Evolutionary conservation across 2,329 filamentous ascomycete genomes (phyloP), one percentile per base, ranked within the genome.

Genomic region (Alternaria sp.): DNA sequence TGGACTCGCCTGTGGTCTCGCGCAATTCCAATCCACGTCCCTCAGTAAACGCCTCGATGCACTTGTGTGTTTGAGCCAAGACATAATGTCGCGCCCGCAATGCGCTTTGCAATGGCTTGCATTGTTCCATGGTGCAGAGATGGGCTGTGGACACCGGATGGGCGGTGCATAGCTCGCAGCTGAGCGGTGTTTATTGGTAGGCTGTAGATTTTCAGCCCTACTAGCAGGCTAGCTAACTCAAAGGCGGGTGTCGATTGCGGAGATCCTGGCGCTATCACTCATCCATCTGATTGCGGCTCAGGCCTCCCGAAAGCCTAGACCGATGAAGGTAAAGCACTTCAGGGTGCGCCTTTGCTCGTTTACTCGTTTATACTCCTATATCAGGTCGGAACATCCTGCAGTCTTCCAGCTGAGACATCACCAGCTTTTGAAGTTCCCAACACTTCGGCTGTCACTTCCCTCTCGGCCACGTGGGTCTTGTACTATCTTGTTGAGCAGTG

Each of bases 311-410:
- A 7, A 49, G 51, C 44, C 61, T 58, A 45, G 25, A 54, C 50
- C 40, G 36, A 56, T 23, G 25, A 55, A 50, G 54, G 50, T 17
- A 56, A 40, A 55, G 25, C 30, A 45, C 32, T 6, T 50, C 21
- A 55, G 26, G 40, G 28, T 26, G 43, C 50, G 56, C 56, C 56
- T 50, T 23, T 44, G 28, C 52, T 54, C 32, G 32, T 36, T 36
- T 36, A 36, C 32, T 50, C 15, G 50, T 55, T 21, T 54, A 50
- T 50, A 58, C 47, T 54, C 43, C 43, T 65, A 55, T 59, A 54
- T 65, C 40, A 61, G 28, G 44, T 47, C 46, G 52, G 55, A 52
- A 26, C 44, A n/a, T 57, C 51, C 62, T 59, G 62, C 28, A 36
- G 58, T 52, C 62, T 36, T 60, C 10, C n/a, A 45, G 30, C 53